Evolutionary conservation across 768 basidiomycete species (phyloP), one percentile per base, ranked within the genome.

Genomic region (Pleurotus tuoliensis): DNA sequence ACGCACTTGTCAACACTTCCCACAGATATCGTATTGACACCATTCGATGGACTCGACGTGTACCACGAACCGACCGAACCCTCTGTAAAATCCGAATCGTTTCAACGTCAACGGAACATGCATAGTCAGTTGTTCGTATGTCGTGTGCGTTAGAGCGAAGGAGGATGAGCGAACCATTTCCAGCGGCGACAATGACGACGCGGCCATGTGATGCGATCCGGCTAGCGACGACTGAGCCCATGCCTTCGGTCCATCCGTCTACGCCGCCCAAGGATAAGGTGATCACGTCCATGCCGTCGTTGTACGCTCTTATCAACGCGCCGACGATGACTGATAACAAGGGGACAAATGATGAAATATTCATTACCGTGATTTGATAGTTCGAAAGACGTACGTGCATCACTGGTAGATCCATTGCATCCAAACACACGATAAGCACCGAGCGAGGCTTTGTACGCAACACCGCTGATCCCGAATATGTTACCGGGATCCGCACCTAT

Each of bases 141-240:
- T 34, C 30, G 30, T 11, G 30, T 9, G 30, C 30, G 8, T 48
- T 27, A 12, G 8, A 25, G 8, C 11, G 30, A 1, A 13, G 11
- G 4, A 13, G 11, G 27, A n/a, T 5, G 38, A 7, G 20, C 25
- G 13, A 16, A 40, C 30, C 34, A 44, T 77, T 76, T 38, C 81
- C 82, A 1, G 79, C 77, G n/a, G 79, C 73, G 15, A 77, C 73
- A 5, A 73, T 76, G 38, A 84, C 75, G 43, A 81, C 70, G 56
- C 72, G 76, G 3, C 82, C 82, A 22, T 65, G 65, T 5, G 66
- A 64, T 2, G 76, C 74, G 24, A 84, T 72, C 15, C 79, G 65
- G 56, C 72, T 74, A 1, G 80, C 76, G 3, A 82, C 67, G 8
- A 81, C 78, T 15, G 76, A 64, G 12, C 69, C 59, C 37, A 75